Evolutionary conservation across 1,284 basidiomycete genomes (phyloP), one percentile per base, ranked within the genome.

Genomic region (Phellopilus nigrolimitatus): DNA sequence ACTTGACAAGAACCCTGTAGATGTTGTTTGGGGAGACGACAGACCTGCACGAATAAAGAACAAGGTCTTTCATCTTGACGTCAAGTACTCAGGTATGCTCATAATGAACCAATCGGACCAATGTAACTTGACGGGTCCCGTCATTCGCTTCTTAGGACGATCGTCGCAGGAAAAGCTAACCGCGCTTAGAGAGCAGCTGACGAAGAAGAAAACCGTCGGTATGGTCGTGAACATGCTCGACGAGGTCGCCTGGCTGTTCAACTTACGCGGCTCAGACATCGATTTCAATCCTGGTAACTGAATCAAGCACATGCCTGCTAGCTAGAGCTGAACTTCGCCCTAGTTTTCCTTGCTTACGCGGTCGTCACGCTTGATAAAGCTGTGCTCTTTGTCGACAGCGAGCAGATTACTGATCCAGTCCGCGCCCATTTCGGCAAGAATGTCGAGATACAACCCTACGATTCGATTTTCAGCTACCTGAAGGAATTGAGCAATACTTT

Each of bases 331-430:
- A 21, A 24, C n/a, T 31, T 1, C 13, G 21, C 2, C 12, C 4
- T 63, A 84, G 95, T 99, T 19, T 98, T 99, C 73, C 97, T 97
- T 63, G 83, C 90, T 0, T 97, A 95, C 64, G 89, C 91, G 2
- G 75, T 95, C 31, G 73, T 98, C 27, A 88, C 88, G 1, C 67
- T 70, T 10, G 75, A 86, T 41, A 74, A 76, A 3, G 80, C 82
- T 0, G 72, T 79, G 3, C 71, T 98, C 1, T 98, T 95, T 66
- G 71, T 93, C 50, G 75, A 95, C 54, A 70, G 74, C 1, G 65
- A 71, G 1, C 84, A 91, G 58, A 65, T 94, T 10, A 74, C 78
- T 22, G 71, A 78, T 19, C 71, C 69, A 1, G 82, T 85, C 3
- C 70, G 72, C 41, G 60, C 68, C 3, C 81, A 85, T 59, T 74